Conservation (phyloP, 164 flowering plant genomes). For the Kingdonia uniflora region DNA sequence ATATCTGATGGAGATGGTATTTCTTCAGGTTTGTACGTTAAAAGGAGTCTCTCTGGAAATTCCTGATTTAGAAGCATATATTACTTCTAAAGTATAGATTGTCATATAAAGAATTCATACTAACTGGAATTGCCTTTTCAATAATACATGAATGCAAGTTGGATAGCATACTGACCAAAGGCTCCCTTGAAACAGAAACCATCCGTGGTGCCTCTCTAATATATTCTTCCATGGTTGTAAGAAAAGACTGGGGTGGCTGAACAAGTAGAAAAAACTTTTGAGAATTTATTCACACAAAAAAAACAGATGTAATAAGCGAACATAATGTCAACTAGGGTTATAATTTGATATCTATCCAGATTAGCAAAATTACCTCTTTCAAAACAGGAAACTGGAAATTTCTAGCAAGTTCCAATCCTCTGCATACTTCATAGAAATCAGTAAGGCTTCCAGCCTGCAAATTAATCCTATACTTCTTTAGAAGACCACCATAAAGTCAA, state of each 20-base stretch:
- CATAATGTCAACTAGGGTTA: neutral
- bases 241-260: slow-evolving; percentile 97
- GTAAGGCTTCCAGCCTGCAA: slow-evolving; percentile 82
- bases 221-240: slow-evolving; percentile 97
- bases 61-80: slow-evolving; percentile 31
- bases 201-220: slow-evolving; percentile 90
- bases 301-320: neutral
- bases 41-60: slow-evolving; percentile 68
- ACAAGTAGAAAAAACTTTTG: slow-evolving; percentile 10
- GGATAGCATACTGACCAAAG: slow-evolving; percentile 51
- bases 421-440: slow-evolving; percentile 88
- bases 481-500: neutral
- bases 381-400: slow-evolving; percentile 95
- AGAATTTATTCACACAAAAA: neutral
- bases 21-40: slow-evolving; percentile 84
- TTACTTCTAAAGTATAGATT: slow-evolving; percentile 9
- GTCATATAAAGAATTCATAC: no score
- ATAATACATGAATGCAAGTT: neutral
- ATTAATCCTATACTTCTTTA: slow-evolving; percentile 5
- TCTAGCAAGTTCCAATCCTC: slow-evolving; percentile 95
- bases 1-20: slow-evolving; percentile 33
- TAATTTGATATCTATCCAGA: neutral
- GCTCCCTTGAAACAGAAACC: slow-evolving; percentile 65
- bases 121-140: neutral
- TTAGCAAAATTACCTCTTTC: slow-evolving; percentile 56